These are phyloP conservation scores for Colletotrichum chlorophyti DNA, from an alignment of 2,329 filamentous ascomycete species.

Conservation along the genomic window DNA sequence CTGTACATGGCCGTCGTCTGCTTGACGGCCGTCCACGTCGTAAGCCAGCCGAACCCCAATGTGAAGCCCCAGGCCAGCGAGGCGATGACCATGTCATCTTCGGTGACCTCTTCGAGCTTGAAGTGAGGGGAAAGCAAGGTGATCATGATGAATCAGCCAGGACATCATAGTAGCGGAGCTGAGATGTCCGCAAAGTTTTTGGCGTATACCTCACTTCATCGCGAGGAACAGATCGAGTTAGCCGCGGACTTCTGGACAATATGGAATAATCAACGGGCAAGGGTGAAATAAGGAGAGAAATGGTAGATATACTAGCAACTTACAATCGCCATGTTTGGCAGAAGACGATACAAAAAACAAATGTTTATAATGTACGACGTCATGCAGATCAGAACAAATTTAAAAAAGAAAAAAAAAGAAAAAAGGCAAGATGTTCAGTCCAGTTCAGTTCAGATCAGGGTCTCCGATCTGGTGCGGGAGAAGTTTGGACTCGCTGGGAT, in stretches of 20 bases:
- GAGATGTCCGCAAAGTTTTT: slow-evolving; percentile 1
- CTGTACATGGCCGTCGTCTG: slow-evolving; percentile 43
- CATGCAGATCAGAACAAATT: too few relatives aligned
- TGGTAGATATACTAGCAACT: neutral
- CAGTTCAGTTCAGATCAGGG: too few relatives aligned
- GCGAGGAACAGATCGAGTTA: neutral
- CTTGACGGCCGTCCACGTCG: slow-evolving; percentile 43
- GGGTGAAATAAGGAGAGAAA: neutral
- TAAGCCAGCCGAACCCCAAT: slow-evolving; percentile 48
- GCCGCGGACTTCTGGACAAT: neutral
- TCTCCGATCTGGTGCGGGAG: neutral
- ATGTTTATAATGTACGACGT: too few relatives aligned
- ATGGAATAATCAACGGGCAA: neutral
- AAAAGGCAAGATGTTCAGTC: too few relatives aligned
- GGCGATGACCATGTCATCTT: slow-evolving; percentile 36
- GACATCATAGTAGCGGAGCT: slow-evolving; percentile 15
- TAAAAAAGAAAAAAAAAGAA: too few relatives aligned
- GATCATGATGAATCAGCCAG: slow-evolving; percentile 20
- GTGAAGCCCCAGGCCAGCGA: slow-evolving; percentile 46
- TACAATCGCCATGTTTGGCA: too few relatives aligned
- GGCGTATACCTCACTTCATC: slow-evolving; percentile 5
- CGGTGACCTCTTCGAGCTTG: slow-evolving; percentile 30
- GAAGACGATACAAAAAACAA: too few relatives aligned
- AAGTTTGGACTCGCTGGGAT: neutral
- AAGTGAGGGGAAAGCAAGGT: slow-evolving; percentile 30